Percentiles rank a stretch among this genome's conserved stretches.
Conservation (phyloP, 257 asterid genomes). For the Solanum phureja region DNA sequence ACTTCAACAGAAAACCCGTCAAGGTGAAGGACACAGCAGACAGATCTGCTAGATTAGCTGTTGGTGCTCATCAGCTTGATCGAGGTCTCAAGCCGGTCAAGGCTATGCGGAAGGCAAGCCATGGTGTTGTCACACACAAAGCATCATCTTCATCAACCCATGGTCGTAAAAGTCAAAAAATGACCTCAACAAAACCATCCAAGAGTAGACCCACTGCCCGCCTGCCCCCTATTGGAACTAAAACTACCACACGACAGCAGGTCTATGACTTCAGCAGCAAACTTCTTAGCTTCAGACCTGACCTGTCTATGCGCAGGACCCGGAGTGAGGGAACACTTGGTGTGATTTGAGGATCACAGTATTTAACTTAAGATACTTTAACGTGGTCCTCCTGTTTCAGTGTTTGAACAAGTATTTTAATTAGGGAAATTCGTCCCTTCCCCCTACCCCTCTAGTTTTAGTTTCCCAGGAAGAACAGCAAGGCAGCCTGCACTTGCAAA, state of each 20-base stretch:
- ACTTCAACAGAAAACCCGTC: slow-evolving; percentile 65
- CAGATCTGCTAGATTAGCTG: slow-evolving; percentile 52
- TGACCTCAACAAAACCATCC: slow-evolving; percentile 30
- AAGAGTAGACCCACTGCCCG: slow-evolving; percentile 41
- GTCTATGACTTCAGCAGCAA: slow-evolving; percentile 25
- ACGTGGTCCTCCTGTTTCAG: neutral
- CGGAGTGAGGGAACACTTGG: slow-evolving; percentile 85
- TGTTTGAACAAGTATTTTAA: neutral
- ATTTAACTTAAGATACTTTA: neutral
- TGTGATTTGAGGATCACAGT: slow-evolving; percentile 22
- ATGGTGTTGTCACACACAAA: slow-evolving; percentile 37
- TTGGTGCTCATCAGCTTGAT: slow-evolving; percentile 41
- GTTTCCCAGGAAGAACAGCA: neutral
- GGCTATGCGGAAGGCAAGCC: slow-evolving; percentile 41
- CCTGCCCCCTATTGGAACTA: slow-evolving; percentile 51
- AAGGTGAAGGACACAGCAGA: slow-evolving; percentile 72
- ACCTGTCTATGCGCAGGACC: slow-evolving; percentile 52
- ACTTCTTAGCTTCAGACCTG: slow-evolving; percentile 29
- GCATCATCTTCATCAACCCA: slow-evolving; percentile 43
- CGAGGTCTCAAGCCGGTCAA: slow-evolving; percentile 49
- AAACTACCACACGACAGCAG: slow-evolving; percentile 24
- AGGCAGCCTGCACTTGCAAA: neutral
- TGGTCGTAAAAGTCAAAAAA: slow-evolving; percentile 50
- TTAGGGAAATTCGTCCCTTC: neutral
- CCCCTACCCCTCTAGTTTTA: neutral